Percentiles rank a stretch among this genome's conserved stretches.
phyloP scores from a whole-genome alignment of 257 asterid genomes.

The Henckelia pumila region DNA sequence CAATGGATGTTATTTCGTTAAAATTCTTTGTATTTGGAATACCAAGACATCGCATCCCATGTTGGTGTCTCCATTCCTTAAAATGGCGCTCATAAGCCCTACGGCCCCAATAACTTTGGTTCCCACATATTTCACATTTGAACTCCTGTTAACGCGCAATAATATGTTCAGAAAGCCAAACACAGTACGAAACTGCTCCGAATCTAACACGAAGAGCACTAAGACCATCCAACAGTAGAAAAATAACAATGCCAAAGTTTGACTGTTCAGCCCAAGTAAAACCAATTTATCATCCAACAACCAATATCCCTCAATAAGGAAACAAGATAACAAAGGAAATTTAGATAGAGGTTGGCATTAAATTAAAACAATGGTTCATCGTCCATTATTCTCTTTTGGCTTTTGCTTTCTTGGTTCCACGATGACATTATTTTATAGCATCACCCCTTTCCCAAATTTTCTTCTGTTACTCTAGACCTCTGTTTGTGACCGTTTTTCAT shows the following conservation, averaged over 20 bases:
- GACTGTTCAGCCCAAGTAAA: not conserved
- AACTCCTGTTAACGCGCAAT: constrained; percentile 63
- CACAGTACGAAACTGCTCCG: not conserved
- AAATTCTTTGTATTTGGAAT: constrained; percentile 96
- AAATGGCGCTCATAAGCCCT: constrained; percentile 99
- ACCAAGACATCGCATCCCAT: constrained; percentile 98
- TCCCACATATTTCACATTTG: constrained; percentile 98
- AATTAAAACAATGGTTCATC: not conserved
- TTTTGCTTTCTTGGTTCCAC: constrained; percentile 1
- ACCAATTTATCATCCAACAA: not conserved
- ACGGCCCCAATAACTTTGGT: constrained; percentile 99
- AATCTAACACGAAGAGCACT: not conserved
- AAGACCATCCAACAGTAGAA: constrained; percentile 3
- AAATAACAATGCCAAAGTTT: not conserved
- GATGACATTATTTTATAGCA: not conserved
- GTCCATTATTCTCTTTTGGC: not conserved
- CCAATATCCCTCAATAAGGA: constrained; percentile 13
- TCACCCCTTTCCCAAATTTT: not conserved
- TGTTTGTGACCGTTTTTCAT: not conserved
- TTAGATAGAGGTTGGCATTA: not conserved
- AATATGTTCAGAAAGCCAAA: not conserved
- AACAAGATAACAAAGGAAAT: constrained; percentile 5
- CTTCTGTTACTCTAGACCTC: not conserved
- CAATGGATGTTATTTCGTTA: constrained; percentile 87
- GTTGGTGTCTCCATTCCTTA: constrained; percentile 98